Base-by-base conservation (phyloP, 495 filamentous ascomycete species). In the Tetracladium setigerum region DNA sequence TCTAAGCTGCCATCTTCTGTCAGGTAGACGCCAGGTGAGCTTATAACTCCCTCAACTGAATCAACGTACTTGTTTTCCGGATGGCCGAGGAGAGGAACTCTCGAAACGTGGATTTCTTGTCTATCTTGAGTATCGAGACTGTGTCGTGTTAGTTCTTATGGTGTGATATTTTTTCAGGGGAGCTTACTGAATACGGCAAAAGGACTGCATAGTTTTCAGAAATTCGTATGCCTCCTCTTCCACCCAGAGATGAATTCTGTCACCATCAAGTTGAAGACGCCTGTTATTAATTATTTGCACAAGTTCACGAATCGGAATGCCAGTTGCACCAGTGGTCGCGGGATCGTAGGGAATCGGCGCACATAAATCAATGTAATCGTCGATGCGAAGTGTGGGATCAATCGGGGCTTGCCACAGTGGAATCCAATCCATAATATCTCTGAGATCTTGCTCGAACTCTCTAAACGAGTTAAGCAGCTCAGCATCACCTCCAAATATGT, bases 61-160 rank as follows among this genome's bases (percentile, higher is more conserved):
- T 47, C 14, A 9, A 55, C 42, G 19, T 46, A 58, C 38, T 44
- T 52, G 31, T 58, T 53, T 18, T 58, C 56, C 14, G 56, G 56
- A 31, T 58, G 56, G 13, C 56, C 48, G 16, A n/a, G 49, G 11
- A 50, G 33, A 30, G 56, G 56, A 24, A 58, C 44, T 17, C 48
- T 41, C 17, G 48, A 45, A 12, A 48, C 27, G 12, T n/a, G 40
- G 3, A 19, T 3, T 19, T 19, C 16, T 49, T 12, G 11, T 12
- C 15, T 5, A 5, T 30, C 32, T n/a, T 22, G 27, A 2, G n/a
- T 19, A 53, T 44, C 9, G 18, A 41, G 27, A n/a, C n/a, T n/a
- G n/a, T n/a, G n/a, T n/a, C n/a, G n/a, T n/a, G n/a, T n/a, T n/a
- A n/a, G n/a, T n/a, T n/a, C n/a, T n/a, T n/a, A n/a, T n/a, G n/a